Evolutionary conservation across 2,329 filamentous ascomycete genomes (phyloP).

Genomic region (Fusarium tricinctum): DNA sequence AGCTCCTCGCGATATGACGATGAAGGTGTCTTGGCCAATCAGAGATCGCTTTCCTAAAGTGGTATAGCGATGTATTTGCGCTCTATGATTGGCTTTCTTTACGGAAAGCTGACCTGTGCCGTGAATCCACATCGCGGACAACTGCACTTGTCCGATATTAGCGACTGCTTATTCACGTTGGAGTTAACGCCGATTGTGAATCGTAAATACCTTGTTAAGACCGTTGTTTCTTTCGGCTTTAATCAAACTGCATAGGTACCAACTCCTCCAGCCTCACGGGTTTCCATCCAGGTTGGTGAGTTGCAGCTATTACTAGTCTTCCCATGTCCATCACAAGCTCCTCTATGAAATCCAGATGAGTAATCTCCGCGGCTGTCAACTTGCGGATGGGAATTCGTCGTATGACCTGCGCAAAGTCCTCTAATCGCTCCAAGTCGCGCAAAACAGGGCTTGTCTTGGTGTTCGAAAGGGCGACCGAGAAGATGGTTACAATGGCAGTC

Average conservation of each 20-base stretch:
- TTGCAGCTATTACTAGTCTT: background rate
- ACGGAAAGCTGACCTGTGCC: background rate
- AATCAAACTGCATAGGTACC: background rate
- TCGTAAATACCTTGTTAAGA: slow-evolving; percentile 26
- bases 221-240: background rate
- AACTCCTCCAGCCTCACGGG: background rate
- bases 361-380: slow-evolving; percentile 1
- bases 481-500: background rate
- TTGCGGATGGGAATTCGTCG: background rate
- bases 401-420: background rate
- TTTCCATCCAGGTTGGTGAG: background rate
- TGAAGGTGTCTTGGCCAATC: slow-evolving; percentile 12
- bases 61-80: background rate
- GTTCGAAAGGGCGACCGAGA: background rate
- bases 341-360: background rate
- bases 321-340: slow-evolving; percentile 3
- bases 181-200: background rate
- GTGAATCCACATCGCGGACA: slow-evolving; percentile 13
- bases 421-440: background rate
- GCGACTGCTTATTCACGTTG: background rate
- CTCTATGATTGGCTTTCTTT: slow-evolving; percentile 6
- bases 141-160: slow-evolving; percentile 13
- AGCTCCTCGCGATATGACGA: background rate
- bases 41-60: slow-evolving; percentile 15
- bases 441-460: rapidly evolving